Evolutionary conservation across 2,329 filamentous ascomycete species (phyloP).

Genomic region (Myotisia sp.): DNA sequence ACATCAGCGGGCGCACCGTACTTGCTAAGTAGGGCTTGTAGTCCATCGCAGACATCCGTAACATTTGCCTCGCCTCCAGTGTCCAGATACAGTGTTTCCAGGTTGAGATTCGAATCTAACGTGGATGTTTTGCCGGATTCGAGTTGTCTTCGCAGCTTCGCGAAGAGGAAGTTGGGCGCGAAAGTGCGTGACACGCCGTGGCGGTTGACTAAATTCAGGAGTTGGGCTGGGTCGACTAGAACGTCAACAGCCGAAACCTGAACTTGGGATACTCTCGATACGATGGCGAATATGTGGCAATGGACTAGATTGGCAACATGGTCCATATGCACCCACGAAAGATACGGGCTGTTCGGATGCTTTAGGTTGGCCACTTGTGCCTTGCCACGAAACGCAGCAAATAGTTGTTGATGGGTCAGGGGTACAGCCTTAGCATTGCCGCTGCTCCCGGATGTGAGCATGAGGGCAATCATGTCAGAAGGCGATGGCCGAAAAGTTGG

Average conservation of each 20-base stretch:
- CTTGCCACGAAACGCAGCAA: slow-evolving; percentile 25
- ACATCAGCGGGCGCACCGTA: slow-evolving; percentile 23
- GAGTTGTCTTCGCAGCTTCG: slow-evolving; percentile 8
- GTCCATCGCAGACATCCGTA: slow-evolving; percentile 22
- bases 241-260: slow-evolving; percentile 12
- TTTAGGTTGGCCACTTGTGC: slow-evolving; percentile 17
- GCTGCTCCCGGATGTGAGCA: slow-evolving; percentile 43
- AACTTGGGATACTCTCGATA: slow-evolving; percentile 8
- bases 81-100: slow-evolving; percentile 16
- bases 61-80: slow-evolving; percentile 38
- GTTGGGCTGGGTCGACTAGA: slow-evolving; percentile 25
- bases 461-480: slow-evolving; percentile 24
- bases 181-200: slow-evolving; percentile 29
- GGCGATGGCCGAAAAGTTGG: too few species aligned
- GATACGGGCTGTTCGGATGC: too few species aligned
- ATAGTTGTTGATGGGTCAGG: slow-evolving; percentile 31
- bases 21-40: slow-evolving; percentile 17
- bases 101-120: slow-evolving; percentile 17
- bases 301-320: slow-evolving; percentile 41
- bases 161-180: slow-evolving; percentile 22
- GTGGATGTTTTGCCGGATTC: neutral
- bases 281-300: slow-evolving; percentile 35
- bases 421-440: slow-evolving; percentile 39
- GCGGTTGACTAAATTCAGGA: slow-evolving; percentile 26
- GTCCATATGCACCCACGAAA: slow-evolving; percentile 40